Base-by-base conservation (phyloP, 2,329 filamentous ascomycete species). In the Ophiostoma sp. region DNA sequence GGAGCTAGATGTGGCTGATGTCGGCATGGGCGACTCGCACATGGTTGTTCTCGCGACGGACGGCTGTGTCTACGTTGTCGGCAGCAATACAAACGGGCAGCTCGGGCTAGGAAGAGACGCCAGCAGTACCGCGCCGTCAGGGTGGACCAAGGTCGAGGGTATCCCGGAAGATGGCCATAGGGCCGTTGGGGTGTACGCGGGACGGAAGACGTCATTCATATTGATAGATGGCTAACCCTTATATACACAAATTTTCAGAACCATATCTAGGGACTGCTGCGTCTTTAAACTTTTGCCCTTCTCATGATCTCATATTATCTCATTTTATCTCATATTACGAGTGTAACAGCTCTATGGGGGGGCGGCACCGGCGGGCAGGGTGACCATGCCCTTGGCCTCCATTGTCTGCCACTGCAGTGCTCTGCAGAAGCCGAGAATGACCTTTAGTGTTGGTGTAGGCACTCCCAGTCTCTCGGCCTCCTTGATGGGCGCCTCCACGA, bases 11-110 rank as follows among this genome's bases (percentile, higher is more conserved):
- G 79, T 90, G 2, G 72, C 80, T 6, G 87, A 89, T 72, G 79
- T 89, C 54, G 85, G 82, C 0, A 75, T 90, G 6, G 89, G 89
- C 0, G 83, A 85, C 48, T 80, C 81, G 8, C 88, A 90, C 76
- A 80, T 86, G n/a, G 79, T 89, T 10, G 83, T 83, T 6, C 76
- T 90, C 33, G 85, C 83, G 0, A 78, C 79, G 0, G 79, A 82
- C 1, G 81, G 82, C 0, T 78, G 79, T 27, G 76, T 90, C 0
- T 89, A 83, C 73, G 83, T 84, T 4, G 79, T 85, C 62, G 89
- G 89, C 0, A 79, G 81, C 48, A 89, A 89, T 71, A 73, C 73
- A 1, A 86, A 86, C 74, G 87, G 87, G 0, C 88, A 90, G 75
- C 80, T 90, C 17, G 88, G 87, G 0, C 71, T 86, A 10, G 71